Evolutionary conservation across 306 rosid species (phyloP), one percentile per base, ranked within the genome.

Genomic region (Cucumis melo): DNA sequence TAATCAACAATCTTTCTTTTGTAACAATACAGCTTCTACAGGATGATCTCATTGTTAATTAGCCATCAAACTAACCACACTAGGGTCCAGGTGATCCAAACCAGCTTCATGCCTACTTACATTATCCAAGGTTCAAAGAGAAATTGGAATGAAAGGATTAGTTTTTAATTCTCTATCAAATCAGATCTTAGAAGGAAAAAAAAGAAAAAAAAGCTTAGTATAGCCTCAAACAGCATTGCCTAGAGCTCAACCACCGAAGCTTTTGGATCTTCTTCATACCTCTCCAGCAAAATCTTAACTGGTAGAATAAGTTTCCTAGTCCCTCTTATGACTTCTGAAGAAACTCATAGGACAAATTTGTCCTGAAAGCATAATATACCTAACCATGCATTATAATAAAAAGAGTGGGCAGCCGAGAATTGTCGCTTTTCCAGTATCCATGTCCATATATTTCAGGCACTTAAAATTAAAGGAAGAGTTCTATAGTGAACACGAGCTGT

Each of bases 151-250:
- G 11, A 62, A 36, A 27, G 1, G 11, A 36, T 2, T 6, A 42
- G 1, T 41, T 71, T 48, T 21, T 44, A 13, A 70, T 14, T 46
- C 36, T 51, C 75, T 7, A 20, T 71, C 56, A 46, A 72, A 27
- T 72, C 9, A 72, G 24, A 50, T 51, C 61, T 50, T n/a, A 23
- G 48, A 9, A 8, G 4, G 24, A 76, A 48, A 76, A 20, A 75
- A 56, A 78, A 59, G 24, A 76, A 48, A 76, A 20, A 75, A 56
- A 78, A 59, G 38, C 48, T 77, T 50, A 7, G 5, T 14, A 53
- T 39, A 83, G 92, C 98, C 98, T 91, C 95, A 77, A 94, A 94
- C 75, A 91, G 84, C 95, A 51, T 51, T 46, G 53, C 53, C 17
- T 9, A 17, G 53, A 46, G 53, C 53, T 12, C 3, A 46, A 12